phyloP scores from a whole-genome alignment of 768 basidiomycete genomes.

The Mycena albidolilacea region DNA sequence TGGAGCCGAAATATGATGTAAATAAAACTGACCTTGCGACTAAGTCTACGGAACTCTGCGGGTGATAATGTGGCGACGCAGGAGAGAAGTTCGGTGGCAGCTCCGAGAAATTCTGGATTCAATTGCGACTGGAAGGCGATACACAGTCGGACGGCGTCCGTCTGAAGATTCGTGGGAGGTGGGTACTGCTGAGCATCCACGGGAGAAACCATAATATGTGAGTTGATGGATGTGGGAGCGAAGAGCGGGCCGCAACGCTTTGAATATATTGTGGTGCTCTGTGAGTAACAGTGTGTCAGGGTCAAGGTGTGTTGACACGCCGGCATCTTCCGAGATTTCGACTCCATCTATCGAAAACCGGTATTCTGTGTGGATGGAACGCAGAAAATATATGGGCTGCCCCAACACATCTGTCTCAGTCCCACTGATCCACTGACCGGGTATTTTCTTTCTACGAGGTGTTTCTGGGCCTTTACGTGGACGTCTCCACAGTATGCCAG shows the following conservation, averaged over 20 bases:
- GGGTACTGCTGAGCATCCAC: neutral
- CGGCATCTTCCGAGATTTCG: slow-evolving; percentile 25
- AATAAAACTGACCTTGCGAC: slow-evolving; percentile 32
- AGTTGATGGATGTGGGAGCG: slow-evolving; percentile 23
- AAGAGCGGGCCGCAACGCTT: slow-evolving; percentile 23
- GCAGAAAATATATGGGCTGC: too few relatives aligned
- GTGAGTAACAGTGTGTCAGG: slow-evolving; percentile 7
- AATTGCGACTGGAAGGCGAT: slow-evolving; percentile 34
- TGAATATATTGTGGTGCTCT: slow-evolving; percentile 32
- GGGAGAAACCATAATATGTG: slow-evolving; percentile 16
- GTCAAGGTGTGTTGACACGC: slow-evolving; percentile 22
- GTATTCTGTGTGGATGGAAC: too few relatives aligned
- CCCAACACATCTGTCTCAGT: too few relatives aligned
- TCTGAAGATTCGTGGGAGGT: slow-evolving; percentile 16
- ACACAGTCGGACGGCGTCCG: slow-evolving; percentile 32
- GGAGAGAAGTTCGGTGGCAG: slow-evolving; percentile 29
- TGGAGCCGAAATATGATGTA: neutral
- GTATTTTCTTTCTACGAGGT: too few relatives aligned
- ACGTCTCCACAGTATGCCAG: too few relatives aligned
- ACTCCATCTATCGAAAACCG: neutral
- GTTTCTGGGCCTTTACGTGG: too few relatives aligned
- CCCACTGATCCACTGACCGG: too few relatives aligned
- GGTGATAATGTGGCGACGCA: slow-evolving; percentile 22
- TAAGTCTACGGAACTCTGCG: slow-evolving; percentile 31
- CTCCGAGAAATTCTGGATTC: slow-evolving; percentile 26